phyloP scores from a whole-genome alignment of 805 yeast genomes.

The Myxozyma mucilagina region DNA sequence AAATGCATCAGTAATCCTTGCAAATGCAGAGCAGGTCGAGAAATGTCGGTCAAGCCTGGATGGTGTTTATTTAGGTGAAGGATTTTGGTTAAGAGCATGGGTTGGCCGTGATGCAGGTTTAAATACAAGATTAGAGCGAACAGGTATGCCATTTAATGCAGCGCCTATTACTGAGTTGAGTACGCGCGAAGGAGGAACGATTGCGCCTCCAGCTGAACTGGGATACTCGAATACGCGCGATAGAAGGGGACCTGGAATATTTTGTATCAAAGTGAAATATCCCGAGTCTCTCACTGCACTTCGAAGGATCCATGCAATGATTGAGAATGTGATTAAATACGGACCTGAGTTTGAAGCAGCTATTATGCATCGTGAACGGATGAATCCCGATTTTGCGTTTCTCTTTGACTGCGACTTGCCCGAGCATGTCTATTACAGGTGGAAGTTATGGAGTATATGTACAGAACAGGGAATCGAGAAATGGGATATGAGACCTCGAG shows the following conservation, averaged over 20 bases:
- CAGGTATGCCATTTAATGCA: constrained; percentile 24
- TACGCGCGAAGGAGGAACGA: neutral
- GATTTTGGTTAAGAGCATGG: constrained; percentile 20
- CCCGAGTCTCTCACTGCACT: constrained; percentile 19
- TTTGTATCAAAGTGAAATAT: constrained; percentile 17
- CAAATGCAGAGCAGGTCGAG: constrained; percentile 13
- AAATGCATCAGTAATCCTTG: constrained; percentile 15
- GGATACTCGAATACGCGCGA: neutral
- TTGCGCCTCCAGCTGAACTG: constrained; percentile 16
- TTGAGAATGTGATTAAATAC: constrained; percentile 33
- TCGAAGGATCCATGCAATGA: constrained; percentile 33
- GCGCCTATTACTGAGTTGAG: neutral
- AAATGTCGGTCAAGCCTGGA: constrained; percentile 14
- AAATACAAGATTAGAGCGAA: constrained; percentile 8
- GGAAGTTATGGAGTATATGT: constrained; percentile 32
- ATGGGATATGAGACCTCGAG: constrained; percentile 12
- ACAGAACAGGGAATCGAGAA: constrained; percentile 19
- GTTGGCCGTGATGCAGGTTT: constrained; percentile 18
- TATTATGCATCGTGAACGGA: constrained; percentile 33
- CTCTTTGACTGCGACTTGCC: constrained; percentile 30
- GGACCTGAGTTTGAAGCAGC: constrained; percentile 37
- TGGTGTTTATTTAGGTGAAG: constrained; percentile 26
- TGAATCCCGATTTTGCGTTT: constrained; percentile 35
- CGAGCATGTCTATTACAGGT: constrained; percentile 35
- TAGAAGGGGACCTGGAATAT: neutral